Conservation (phyloP, 371 early-diverging fungal genomes). For the Rhizopus sp. region DNA sequence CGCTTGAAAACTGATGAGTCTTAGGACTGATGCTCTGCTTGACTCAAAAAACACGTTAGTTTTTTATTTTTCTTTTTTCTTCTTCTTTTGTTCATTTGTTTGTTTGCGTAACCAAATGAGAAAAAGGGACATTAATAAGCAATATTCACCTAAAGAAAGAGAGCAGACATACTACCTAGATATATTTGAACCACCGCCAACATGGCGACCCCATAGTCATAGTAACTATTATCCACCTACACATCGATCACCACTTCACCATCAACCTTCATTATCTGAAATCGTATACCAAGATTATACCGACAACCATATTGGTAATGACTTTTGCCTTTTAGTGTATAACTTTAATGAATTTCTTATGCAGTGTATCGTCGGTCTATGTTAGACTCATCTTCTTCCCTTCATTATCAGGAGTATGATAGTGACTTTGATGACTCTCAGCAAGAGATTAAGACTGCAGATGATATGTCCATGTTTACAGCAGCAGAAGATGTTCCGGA, state of each 20-base stretch:
- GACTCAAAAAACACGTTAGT: too few relatives aligned
- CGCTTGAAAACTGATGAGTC: too few relatives aligned
- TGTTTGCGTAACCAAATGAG: too few relatives aligned
- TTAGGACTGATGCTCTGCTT: too few relatives aligned
- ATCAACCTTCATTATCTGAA: constrained; percentile 26
- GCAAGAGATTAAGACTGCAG: not conserved
- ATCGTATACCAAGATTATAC: constrained; percentile 22
- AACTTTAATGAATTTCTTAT: too few relatives aligned
- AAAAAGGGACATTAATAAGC: not conserved
- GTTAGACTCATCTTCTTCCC: not conserved
- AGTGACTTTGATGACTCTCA: not conserved
- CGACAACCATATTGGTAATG: not conserved
- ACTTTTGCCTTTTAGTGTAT: too few relatives aligned
- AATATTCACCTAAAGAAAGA: not conserved
- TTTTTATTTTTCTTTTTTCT: too few relatives aligned
- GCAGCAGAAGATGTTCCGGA: constrained; percentile 14
- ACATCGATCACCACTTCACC: constrained; percentile 23
- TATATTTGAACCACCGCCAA: constrained; percentile 22
- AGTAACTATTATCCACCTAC: constrained; percentile 5
- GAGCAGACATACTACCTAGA: constrained; percentile 6
- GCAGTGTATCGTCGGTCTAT: too few relatives aligned
- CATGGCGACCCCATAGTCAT: constrained; percentile 8
- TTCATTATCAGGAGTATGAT: not conserved
- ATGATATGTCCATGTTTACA: constrained; percentile 19
- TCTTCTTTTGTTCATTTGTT: too few relatives aligned